phyloP scores from a whole-genome alignment of 805 yeast species.

The Sungouiozyma intestinalis region DNA sequence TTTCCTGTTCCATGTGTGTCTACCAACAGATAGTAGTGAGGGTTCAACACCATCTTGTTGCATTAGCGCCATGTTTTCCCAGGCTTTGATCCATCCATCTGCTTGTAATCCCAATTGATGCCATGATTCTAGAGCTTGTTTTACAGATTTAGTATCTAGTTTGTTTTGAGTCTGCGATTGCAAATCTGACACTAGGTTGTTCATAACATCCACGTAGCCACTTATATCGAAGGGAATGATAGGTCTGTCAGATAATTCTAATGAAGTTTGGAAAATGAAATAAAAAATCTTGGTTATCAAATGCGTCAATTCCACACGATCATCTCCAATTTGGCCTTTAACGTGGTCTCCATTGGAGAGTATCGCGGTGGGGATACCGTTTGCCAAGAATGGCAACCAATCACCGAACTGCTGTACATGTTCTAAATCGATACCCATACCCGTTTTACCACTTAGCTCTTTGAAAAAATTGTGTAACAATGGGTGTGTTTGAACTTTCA shows the following conservation, averaged over 20 bases:
- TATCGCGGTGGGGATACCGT: constrained; percentile 40
- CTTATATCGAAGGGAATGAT: constrained; percentile 57
- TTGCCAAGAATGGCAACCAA: constrained; percentile 52
- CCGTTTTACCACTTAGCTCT: constrained; percentile 17
- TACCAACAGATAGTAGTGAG: constrained; percentile 52
- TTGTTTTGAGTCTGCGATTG: constrained; percentile 12
- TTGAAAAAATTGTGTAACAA: constrained; percentile 40
- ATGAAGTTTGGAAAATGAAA: constrained; percentile 43
- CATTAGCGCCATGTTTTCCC: constrained; percentile 45
- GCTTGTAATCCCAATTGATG: constrained; percentile 37
- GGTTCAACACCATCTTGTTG: constrained; percentile 60
- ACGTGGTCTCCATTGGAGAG: constrained; percentile 14
- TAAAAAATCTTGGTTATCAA: constrained; percentile 45
- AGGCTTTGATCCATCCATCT: constrained; percentile 47
- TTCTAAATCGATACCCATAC: constrained; percentile 16
- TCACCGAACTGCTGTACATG: constrained; percentile 37
- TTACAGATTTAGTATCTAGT: constrained; percentile 24
- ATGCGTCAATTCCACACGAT: constrained; percentile 54
- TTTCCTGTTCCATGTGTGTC: constrained; percentile 77
- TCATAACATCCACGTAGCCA: constrained; percentile 36
- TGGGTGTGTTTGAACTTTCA: constrained; percentile 58
- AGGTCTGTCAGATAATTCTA: constrained; percentile 67
- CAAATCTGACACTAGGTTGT: constrained; percentile 38
- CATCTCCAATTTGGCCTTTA: constrained; percentile 42
- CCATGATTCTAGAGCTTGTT: constrained; percentile 31